A percentile compares a stretch with the other conserved stretches of the same genome.
Evolutionary conservation across 768 basidiomycete species (phyloP).

Genomic region (Calocera cornea): DNA sequence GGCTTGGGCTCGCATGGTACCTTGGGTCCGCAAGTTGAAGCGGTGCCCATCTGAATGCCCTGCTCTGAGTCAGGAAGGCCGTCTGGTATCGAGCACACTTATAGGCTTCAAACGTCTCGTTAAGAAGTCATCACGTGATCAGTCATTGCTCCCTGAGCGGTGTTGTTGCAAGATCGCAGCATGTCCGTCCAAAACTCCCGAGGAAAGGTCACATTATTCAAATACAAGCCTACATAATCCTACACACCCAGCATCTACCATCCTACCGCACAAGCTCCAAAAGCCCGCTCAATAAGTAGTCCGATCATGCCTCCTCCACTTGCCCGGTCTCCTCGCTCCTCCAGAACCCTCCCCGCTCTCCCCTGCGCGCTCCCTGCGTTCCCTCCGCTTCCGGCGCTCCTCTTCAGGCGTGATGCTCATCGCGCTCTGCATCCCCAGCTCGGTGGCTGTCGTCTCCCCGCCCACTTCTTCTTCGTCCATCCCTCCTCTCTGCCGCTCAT

Average conservation of each 20-base stretch:
- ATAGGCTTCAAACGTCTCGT: no score
- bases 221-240: no score
- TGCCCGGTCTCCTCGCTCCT: neutral
- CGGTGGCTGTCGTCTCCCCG: neutral
- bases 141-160: no score
- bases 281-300: neutral
- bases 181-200: no score
- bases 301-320: constrained; percentile 5
- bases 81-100: no score
- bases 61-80: no score
- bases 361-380: neutral
- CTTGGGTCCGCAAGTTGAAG: neutral
- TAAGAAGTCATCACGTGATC: no score
- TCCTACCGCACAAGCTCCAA: no score
- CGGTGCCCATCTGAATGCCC: neutral
- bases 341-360: neutral
- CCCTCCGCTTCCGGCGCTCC: neutral
- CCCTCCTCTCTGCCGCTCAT: neutral
- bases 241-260: no score
- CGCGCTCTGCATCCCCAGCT: neutral
- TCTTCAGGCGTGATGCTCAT: neutral
- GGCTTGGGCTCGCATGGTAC: no score
- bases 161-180: no score
- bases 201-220: no score
- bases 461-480: neutral